Evolutionary conservation across 768 basidiomycete genomes (phyloP).

Genomic region (Antrodiella citrinella): DNA sequence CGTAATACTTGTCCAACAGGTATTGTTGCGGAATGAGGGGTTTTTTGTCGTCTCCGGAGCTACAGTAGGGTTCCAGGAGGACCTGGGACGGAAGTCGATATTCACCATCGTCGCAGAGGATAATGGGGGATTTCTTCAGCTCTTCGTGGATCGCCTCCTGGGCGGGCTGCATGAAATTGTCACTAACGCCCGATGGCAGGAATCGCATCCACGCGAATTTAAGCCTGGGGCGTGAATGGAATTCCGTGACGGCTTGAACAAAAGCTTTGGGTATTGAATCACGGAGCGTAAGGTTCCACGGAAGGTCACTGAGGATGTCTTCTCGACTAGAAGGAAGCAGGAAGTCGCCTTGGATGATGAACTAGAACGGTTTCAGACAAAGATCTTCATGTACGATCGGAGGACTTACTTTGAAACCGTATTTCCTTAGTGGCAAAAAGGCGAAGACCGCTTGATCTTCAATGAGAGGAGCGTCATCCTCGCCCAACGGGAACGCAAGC

Average conservation of each 20-base stretch:
- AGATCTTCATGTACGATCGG: no score
- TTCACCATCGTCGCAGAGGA: not conserved
- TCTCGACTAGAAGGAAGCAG: constrained; percentile 22
- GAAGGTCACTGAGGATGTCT: constrained; percentile 15
- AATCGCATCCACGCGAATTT: constrained; percentile 19
- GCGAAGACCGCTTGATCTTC: constrained; percentile 16
- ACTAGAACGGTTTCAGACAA: no score
- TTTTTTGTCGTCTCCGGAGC: not conserved
- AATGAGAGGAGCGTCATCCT: constrained; percentile 9
- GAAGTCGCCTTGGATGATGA: constrained; percentile 24
- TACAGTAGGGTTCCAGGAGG: not conserved
- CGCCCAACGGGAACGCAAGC: constrained; percentile 17
- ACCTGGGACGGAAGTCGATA: not conserved
- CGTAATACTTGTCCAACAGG: not conserved
- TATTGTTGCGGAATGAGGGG: not conserved
- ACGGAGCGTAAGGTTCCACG: constrained; percentile 19
- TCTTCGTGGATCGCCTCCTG: not conserved
- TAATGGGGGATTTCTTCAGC: not conserved
- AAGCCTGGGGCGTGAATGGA: constrained; percentile 11
- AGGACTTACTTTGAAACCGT: constrained; percentile 17
- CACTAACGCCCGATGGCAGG: constrained; percentile 10
- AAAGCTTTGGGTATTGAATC: constrained; percentile 15
- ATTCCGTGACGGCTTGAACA: constrained; percentile 14
- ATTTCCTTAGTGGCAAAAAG: constrained; percentile 17
- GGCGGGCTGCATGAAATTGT: constrained; percentile 1